Base-by-base conservation (phyloP, 1,284 basidiomycete genomes). In the Moesziomyces globuligerus region DNA sequence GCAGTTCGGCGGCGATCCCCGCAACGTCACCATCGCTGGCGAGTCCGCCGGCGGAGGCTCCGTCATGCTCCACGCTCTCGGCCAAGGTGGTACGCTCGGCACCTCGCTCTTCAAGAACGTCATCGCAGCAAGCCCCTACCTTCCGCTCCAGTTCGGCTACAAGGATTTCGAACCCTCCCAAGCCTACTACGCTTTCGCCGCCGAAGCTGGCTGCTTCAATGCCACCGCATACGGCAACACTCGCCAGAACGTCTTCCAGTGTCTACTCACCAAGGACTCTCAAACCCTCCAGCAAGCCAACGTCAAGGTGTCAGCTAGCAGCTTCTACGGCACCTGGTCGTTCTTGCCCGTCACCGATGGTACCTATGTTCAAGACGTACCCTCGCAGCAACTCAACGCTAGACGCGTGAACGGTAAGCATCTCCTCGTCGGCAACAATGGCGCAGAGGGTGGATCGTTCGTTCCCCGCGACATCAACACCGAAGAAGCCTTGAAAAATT, bases 1-100 rank as follows among this genome's bases (percentile, higher is more conserved):
- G 8, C 36, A 52, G 8, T 76, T 76, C 36, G 74, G 74, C 11
- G 74, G 74, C 40, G 72, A 75, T 45, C 60, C 57, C 4, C 36
- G 37, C 9, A 56, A 64, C 9, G 61, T 75, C 34, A 75, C 71
- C 39, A 54, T 75, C 42, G 56, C 42, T 3, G 74, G 74, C 11
- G 59, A 75, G 40, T 61, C 55, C 2, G 71, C 72, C 7, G 74
- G 74, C 3, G 74, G 49, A 28, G 54, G 57, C 3, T 54, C 49
- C 24, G 66, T 74, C 20, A 60, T 57, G 46, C 51, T 56, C 24
- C 74, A 76, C 36, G 41, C 57, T 15, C 48, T 67, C 2, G 57
- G 43, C 25, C 40, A 61, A 11, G 57, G 53, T 11, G 64, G 58
- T 17, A 37, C 48, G 6, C 52, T 60, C 11, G 64, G 57, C 23